Conservation (phyloP, 2,329 filamentous ascomycete species). For the Tricladium varicosporioides region DNA sequence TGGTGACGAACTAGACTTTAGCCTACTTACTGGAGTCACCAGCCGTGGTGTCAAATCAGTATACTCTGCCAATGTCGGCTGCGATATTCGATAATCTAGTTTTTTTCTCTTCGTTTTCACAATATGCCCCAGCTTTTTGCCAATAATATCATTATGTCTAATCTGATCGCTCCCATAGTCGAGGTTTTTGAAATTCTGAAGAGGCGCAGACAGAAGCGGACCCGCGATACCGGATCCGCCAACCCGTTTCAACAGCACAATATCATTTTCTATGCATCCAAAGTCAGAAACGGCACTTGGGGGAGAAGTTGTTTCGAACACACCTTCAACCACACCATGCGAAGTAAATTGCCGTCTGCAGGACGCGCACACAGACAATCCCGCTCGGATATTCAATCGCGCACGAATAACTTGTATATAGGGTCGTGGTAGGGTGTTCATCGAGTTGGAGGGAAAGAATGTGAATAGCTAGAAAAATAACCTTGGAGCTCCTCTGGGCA, state of each 20-base stretch:
- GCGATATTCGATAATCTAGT: constrained; percentile 43
- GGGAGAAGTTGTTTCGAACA: neutral
- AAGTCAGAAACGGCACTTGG: neutral
- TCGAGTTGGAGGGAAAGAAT: neutral
- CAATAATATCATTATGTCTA: constrained; percentile 38
- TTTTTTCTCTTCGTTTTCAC: constrained; percentile 20
- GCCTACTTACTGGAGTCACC: constrained; percentile 71
- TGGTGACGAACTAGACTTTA: neutral
- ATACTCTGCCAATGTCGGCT: constrained; percentile 72
- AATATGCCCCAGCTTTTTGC: constrained; percentile 23
- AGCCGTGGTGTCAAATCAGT: constrained; percentile 63
- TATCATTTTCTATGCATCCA: constrained; percentile 30
- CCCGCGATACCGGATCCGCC: neutral
- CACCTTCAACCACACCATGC: constrained; percentile 23
- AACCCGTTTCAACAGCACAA: constrained; percentile 29
- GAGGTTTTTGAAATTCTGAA: too few species aligned
- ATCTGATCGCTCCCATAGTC: constrained; percentile 26
- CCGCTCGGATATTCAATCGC: neutral
- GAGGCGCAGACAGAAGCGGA: too few species aligned
- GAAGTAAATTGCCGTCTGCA: constrained; percentile 9
- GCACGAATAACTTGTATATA: neutral
- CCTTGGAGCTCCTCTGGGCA: too few species aligned
- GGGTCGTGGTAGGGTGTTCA: neutral
- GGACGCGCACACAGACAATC: neutral
- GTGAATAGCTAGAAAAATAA: neutral